Base-by-base conservation (phyloP, 2,329 filamentous ascomycete species). In the Sporothrix luriei region DNA sequence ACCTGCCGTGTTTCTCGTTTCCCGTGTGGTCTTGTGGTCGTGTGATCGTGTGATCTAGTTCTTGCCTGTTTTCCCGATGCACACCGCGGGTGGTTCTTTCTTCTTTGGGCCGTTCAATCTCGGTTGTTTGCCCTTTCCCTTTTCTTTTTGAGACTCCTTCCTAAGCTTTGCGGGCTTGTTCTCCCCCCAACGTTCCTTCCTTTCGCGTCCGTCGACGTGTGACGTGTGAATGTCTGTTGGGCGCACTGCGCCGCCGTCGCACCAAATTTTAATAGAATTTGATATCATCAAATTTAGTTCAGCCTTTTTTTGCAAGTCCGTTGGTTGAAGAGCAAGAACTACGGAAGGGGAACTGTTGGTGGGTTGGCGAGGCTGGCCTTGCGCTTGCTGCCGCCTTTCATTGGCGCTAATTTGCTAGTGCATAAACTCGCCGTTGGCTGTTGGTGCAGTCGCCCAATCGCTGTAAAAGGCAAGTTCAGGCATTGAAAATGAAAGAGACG, bases 401-500 rank as follows among this genome's bases (percentile, higher is more conserved):
- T 26, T 62, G 26, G 57, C 38, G 57, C 57, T 62, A 62, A 16
- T 21, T 19, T 46, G 55, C 11, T 62, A 62, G 57, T 24, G 57
- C 57, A 26, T 10, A 19, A 13, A 13, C 21, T 38, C 57, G n/a
- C 40, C 4, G 4, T 43, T 43, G 11, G 40, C 57, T 46, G 57
- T 61, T 26, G 57, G 21, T 19, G n/a, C 19, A 57, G 54, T n/a
- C 6, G 21, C 57, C 40, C 19, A 16, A 38, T 57, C 26, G 52
- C 29, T 38, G 26, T 54, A 67, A 59, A 61, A 51, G 29, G 77
- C 74, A 67, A 61, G 14, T 43, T 9, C 19, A 59, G 54, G 29
- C 66, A 49, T 33, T 46, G n/a, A 29, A 51, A 24, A 48, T 33
- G 46, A 29, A 29, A 51, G 33, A 48, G 49, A 82, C 84, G 84